These are phyloP conservation scores for Trichoderma arundinaceum DNA, from an alignment of 2,329 filamentous ascomycete genomes.

Conservation along the genomic window DNA sequence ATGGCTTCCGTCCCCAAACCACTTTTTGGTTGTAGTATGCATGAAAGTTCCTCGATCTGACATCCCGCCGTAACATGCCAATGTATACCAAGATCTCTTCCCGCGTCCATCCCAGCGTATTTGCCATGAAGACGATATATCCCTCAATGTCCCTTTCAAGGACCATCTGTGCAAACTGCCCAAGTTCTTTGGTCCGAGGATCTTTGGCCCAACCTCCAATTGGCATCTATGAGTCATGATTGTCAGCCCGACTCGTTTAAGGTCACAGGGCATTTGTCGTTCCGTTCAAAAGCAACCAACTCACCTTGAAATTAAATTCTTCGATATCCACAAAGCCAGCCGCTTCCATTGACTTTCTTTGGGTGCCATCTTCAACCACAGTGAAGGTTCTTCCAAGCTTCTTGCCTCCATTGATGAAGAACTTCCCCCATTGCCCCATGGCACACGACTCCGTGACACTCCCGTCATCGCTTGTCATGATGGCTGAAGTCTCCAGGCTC, in stretches of 20 bases:
- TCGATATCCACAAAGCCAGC: constrained; percentile 39
- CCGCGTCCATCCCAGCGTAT: constrained; percentile 24
- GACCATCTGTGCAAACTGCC: constrained; percentile 40
- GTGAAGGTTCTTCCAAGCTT: constrained; percentile 42
- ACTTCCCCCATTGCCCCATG: constrained; percentile 38
- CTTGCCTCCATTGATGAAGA: constrained; percentile 40
- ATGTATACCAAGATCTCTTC: constrained; percentile 30
- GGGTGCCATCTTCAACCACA: constrained; percentile 37
- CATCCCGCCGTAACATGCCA: constrained; percentile 24
- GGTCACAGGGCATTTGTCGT: neutral
- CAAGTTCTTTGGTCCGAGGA: constrained; percentile 37
- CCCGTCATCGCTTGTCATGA: constrained; percentile 41
- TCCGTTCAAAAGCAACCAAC: neutral
- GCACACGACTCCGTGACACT: constrained; percentile 40
- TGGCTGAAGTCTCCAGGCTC: constrained; percentile 40
- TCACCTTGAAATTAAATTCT: constrained; percentile 37
- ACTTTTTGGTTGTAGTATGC: constrained; percentile 30
- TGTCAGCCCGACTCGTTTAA: neutral
- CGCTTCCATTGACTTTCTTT: constrained; percentile 35
- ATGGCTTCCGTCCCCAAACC: constrained; percentile 29
- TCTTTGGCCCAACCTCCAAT: constrained; percentile 37
- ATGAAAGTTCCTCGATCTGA: constrained; percentile 21
- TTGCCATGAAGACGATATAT: constrained; percentile 33
- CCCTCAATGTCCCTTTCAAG: constrained; percentile 45
- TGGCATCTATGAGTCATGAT: constrained; percentile 31